Base-by-base conservation (phyloP, 441 rosid genomes). In the Corymbia calophylla region DNA sequence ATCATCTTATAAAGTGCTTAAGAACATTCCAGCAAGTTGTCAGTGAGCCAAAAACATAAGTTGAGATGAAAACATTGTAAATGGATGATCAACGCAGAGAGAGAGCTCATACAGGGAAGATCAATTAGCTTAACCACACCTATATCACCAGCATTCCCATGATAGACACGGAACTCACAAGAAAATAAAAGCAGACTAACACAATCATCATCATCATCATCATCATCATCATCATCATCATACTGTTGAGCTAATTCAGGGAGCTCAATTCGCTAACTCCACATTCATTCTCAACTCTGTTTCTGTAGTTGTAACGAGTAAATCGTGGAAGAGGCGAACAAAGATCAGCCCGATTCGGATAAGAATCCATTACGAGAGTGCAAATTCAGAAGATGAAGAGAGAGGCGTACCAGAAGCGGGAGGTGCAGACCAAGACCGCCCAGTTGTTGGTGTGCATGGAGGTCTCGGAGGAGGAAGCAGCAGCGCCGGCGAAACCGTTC, bases 381-480 rank as follows among this genome's bases (percentile, higher is more conserved):
- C 68, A n/a, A 32, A 81, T 66, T 53, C 25, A 62, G 54, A 58
- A 58, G 64, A 58, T 39, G 73, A 68, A 51, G 31, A 85, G 82
- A 86, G 88, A 53, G 60, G 25, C 89, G n/a, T 70, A 98, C 99
- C 99, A 98, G 95, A 96, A 97, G 66, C 98, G 98, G 93, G 99
- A 98, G 56, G 99, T 97, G 95, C 99, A 98, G 92, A 98, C 99
- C 89, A 98, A 91, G 73, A 98, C 98, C 87, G 99, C 99, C 99
- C 99, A 97, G 91, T 97, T 98, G 93, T 97, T 98, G 62, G 99
- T 96, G 92, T 96, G 99, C 92, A 94, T 95, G 44, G 97, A 89
- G 64, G 97, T 92, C 88, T 96, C 97, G 87, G 81, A 86, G 96
- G 91, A 60, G 53, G 89, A 81, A 86, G 96, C 91, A 68, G 92